A percentile compares a stretch with the other conserved stretches of the same genome.
Conservation (phyloP, 2,329 filamentous ascomycete genomes). For the Chalara sp. region DNA sequence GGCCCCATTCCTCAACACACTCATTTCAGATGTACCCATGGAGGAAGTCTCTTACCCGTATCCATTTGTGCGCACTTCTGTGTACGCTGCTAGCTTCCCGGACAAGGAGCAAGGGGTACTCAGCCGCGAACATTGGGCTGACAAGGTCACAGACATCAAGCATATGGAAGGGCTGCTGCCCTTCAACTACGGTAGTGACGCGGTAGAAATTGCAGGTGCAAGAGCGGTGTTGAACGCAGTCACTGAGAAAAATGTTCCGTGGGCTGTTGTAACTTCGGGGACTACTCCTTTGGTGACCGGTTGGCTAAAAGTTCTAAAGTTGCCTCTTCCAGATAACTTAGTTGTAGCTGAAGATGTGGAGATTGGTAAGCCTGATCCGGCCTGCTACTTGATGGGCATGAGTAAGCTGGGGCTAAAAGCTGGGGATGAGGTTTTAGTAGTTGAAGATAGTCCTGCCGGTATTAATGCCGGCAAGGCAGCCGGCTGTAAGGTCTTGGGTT, state of each 20-base stretch:
- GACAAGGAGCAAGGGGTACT: no score
- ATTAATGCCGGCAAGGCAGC: conserved; percentile 64
- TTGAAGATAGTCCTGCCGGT: conserved; percentile 66
- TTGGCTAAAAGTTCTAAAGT: conserved; percentile 62
- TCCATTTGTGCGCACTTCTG: no score
- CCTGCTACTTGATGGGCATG: conserved; percentile 65
- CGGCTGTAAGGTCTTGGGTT: conserved; percentile 58
- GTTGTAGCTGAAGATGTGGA: conserved; percentile 71
- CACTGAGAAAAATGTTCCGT: conserved; percentile 46
- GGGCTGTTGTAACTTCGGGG: conserved; percentile 82
- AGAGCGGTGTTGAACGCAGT: conserved; percentile 62
- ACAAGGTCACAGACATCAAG: conserved; percentile 70
- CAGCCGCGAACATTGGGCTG: no score
- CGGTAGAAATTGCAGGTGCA: conserved; percentile 79
- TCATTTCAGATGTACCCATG: no score
- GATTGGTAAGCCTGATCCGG: conserved; percentile 70
- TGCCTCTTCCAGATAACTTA: conserved; percentile 59
- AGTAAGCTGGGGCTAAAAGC: conserved; percentile 45
- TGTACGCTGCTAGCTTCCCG: no score
- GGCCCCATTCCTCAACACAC: no score
- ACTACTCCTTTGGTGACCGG: conserved; percentile 61
- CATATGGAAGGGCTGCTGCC: conserved; percentile 74
- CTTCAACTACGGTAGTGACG: conserved; percentile 67
- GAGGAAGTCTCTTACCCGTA: no score
- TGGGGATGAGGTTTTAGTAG: conserved; percentile 43